Base-by-base conservation (phyloP, 2,329 filamentous ascomycete genomes). In the Colletotrichum cereale region DNA sequence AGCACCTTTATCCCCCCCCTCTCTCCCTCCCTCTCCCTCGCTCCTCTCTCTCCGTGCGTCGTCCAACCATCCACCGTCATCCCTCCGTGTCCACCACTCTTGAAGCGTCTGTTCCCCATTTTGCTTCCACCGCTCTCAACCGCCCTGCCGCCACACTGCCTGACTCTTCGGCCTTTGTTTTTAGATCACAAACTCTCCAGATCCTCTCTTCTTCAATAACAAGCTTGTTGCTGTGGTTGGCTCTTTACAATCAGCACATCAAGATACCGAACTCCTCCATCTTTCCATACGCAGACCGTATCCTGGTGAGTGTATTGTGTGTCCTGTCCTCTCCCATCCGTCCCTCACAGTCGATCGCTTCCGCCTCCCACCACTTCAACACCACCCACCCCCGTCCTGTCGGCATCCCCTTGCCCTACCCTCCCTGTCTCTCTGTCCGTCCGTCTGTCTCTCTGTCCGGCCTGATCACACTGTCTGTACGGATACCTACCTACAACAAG, bases 81-180 rank as follows among this genome's bases (percentile, higher is more conserved):
- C 55, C 38, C 21, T 66, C 50, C 52, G 56, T 58, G n/a, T 47
- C 58, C 50, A 47, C 34, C 50, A 47, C 60, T 56, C 62, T 62
- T 58, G 63, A 71, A 71, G 48, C 63, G 50, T 67, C 67, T 42
- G 42, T 60, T 55, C 57, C 47, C 38, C 57, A 47, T 67, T 47
- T 47, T 67, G 64, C 56, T 53, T 42, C 50, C 36, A 52, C 29
- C n/a, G 47, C 48, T 44, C 26, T 58, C 34, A 40, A 48, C 62
- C 52, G 34, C 36, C 34, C 47, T 63, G 24, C 61, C 48, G 31
- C 48, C 24, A 10, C 42, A 10, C 38, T 53, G 38, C n/a, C 29
- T 34, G 34, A 6, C 31, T 29, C 31, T 29, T 47, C 67, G 10
- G 34, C 14, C 52, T 61, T 63, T 63, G 61, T 55, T 53, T 44